A percentile compares a stretch with the other conserved stretches of the same genome.
These are phyloP conservation scores for Aspergillus costaricaensis DNA, from an alignment of 2,329 filamentous ascomycete species.

Conservation along the genomic window DNA sequence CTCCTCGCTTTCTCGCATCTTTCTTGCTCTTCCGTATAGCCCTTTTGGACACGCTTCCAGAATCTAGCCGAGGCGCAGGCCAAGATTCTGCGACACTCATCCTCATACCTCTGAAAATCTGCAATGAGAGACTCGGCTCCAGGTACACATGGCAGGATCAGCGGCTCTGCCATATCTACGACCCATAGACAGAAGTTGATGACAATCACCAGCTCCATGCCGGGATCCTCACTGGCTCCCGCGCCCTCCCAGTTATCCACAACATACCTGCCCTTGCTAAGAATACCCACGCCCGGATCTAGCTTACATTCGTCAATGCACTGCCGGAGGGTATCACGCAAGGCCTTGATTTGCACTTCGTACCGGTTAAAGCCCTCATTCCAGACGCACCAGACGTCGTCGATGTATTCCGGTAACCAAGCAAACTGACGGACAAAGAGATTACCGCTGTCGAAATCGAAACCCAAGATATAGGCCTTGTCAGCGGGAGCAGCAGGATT, in stretches of 20 bases:
- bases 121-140: slow-evolving; percentile 13
- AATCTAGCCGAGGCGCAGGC: slow-evolving; percentile 30
- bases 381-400: slow-evolving; percentile 32
- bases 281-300: slow-evolving; percentile 25
- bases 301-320: slow-evolving; percentile 20
- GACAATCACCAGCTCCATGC: slow-evolving; percentile 35
- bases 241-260: slow-evolving; percentile 16
- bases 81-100: slow-evolving; percentile 29
- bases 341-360: slow-evolving; percentile 23
- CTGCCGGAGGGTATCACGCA: slow-evolving; percentile 24
- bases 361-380: slow-evolving; percentile 27
- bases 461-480: slow-evolving; percentile 29
- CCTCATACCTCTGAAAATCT: slow-evolving; percentile 18
- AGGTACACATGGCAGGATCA: slow-evolving; percentile 18
- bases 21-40: slow-evolving; percentile 16
- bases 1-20: slow-evolving; percentile 17
- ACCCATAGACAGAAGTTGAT: slow-evolving; percentile 36
- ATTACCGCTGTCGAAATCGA: slow-evolving; percentile 24
- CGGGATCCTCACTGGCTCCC: slow-evolving; percentile 26
- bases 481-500: background rate
- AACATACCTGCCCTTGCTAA: slow-evolving; percentile 24
- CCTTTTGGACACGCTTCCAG: slow-evolving; percentile 30
- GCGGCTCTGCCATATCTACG: slow-evolving; percentile 28
- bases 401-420: slow-evolving; percentile 24
- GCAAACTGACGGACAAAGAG: slow-evolving; percentile 32